Percentiles rank a stretch among this genome's conserved stretches.
These are phyloP conservation scores for Trichoderma asperelloides DNA, from an alignment of 495 filamentous ascomycete genomes.

Conservation along the genomic window DNA sequence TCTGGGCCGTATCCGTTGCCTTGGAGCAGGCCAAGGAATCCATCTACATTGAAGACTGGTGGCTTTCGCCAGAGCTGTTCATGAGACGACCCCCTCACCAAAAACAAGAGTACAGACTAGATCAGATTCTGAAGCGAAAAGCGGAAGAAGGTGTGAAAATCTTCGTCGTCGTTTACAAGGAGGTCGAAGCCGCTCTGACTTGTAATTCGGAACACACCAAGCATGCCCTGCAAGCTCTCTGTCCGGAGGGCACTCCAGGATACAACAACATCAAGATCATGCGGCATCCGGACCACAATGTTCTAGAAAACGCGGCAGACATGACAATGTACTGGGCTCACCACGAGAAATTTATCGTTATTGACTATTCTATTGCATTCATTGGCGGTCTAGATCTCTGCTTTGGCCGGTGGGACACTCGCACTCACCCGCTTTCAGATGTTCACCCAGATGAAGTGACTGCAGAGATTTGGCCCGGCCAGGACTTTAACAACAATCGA, in stretches of 20 bases:
- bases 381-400: slow-evolving; percentile 94
- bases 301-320: slow-evolving; percentile 86
- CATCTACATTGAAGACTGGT: slow-evolving; percentile 97
- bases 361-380: slow-evolving; percentile 84
- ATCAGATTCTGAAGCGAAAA: slow-evolving; percentile 74
- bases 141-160: slow-evolving; percentile 93
- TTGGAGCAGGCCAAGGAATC: slow-evolving; percentile 81
- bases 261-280: slow-evolving; percentile 82
- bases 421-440: slow-evolving; percentile 79
- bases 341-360: slow-evolving; percentile 92
- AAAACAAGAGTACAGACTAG: slow-evolving; percentile 83
- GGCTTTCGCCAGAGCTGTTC: slow-evolving; percentile 90
- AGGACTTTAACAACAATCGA: slow-evolving; percentile 93
- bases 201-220: slow-evolving; percentile 94
- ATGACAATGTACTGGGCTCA: slow-evolving; percentile 99
- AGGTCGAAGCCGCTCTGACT: slow-evolving; percentile 72
- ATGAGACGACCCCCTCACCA: slow-evolving; percentile 70
- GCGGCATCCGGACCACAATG: slow-evolving; percentile 92
- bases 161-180: slow-evolving; percentile 88
- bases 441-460: slow-evolving; percentile 76
- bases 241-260: slow-evolving; percentile 68
- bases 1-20: slow-evolving; percentile 83
- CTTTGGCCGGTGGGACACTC: slow-evolving; percentile 85
- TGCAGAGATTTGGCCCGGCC: slow-evolving; percentile 85
- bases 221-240: slow-evolving; percentile 70